phyloP scores from a whole-genome alignment of 1,139 yeast species.

The Pichia cactophila region DNA sequence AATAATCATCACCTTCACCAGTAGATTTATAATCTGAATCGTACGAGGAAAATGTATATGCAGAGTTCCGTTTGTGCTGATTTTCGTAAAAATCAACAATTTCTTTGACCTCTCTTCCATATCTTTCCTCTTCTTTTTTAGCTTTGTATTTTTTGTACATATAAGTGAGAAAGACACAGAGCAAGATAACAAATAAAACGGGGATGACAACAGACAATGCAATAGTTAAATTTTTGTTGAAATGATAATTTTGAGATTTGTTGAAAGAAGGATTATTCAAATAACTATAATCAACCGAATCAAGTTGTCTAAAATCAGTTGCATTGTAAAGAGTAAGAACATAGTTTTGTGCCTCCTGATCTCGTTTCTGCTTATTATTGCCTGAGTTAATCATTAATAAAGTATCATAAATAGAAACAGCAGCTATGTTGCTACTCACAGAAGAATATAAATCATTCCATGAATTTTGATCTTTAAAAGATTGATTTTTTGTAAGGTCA shows the following conservation, averaged over 20 bases:
- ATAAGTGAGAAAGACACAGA: conserved; percentile 16
- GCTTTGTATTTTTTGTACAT: conserved; percentile 22
- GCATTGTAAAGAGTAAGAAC: conserved; percentile 26
- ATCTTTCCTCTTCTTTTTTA: conserved; percentile 22
- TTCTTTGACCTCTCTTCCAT: conserved; percentile 25
- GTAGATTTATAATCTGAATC: conserved; percentile 17
- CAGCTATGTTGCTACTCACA: conserved; percentile 8
- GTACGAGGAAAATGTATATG: conserved; percentile 19
- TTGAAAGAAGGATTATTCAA: conserved; percentile 1
- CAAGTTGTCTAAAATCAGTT: conserved; percentile 20
- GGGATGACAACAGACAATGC: conserved; percentile 28
- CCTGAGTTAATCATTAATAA: conserved; percentile 5
- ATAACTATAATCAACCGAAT: conserved; percentile 23
- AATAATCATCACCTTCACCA: not conserved
- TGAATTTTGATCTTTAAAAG: conserved; percentile 18
- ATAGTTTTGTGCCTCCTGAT: conserved; percentile 10
- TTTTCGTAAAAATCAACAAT: conserved; percentile 28
- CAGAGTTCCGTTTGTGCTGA: conserved; percentile 15
- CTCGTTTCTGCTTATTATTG: conserved; percentile 13
- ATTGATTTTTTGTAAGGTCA: conserved; percentile 22
- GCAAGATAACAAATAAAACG: conserved; percentile 21
- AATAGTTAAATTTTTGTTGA: conserved; percentile 22
- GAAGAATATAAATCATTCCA: conserved; percentile 9
- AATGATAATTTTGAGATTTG: conserved; percentile 1
- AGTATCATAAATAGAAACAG: conserved; percentile 9